A percentile compares a stretch with the other conserved stretches of the same genome.
phyloP scores from a whole-genome alignment of 2,329 filamentous ascomycete genomes.

The Exophiala phaeomuriformis region DNA sequence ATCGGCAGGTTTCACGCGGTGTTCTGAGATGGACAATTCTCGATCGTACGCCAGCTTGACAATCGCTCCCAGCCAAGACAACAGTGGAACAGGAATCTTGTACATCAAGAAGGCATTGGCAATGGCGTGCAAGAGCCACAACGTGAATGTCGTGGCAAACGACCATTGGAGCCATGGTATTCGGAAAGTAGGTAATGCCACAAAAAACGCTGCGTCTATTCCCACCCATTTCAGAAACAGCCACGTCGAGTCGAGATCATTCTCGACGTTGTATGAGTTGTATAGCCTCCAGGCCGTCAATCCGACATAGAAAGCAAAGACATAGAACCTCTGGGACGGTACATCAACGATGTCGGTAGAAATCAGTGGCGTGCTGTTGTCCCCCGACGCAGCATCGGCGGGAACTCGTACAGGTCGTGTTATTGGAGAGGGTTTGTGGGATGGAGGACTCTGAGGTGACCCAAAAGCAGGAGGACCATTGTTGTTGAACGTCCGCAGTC shows the following conservation, averaged over 20 bases:
- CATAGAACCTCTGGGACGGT: conserved; percentile 83
- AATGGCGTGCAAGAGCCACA: conserved; percentile 65
- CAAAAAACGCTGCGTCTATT: conserved; percentile 79
- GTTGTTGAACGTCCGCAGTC: conserved; percentile 13
- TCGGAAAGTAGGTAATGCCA: conserved; percentile 74
- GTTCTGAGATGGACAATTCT: conserved; percentile 88
- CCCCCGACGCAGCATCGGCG: conserved; percentile 16
- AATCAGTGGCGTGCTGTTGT: conserved; percentile 56
- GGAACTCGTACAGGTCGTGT: conserved; percentile 13
- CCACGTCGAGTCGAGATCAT: conserved; percentile 79
- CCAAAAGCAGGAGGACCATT: conserved; percentile 10
- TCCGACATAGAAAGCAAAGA: conserved; percentile 67
- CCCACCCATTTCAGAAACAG: conserved; percentile 89
- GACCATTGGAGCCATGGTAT: conserved; percentile 97
- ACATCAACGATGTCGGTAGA: conserved; percentile 76
- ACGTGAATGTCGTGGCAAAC: conserved; percentile 60
- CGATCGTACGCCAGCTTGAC: conserved; percentile 82
- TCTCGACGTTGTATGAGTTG: conserved; percentile 73
- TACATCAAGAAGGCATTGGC: conserved; percentile 89
- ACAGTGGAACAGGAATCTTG: conserved; percentile 71
- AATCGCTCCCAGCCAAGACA: conserved; percentile 63
- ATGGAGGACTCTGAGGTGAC: conserved; percentile 11
- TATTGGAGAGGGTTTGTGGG: conserved; percentile 23
- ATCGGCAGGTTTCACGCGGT: conserved; percentile 76
- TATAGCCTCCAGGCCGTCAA: conserved; percentile 78